These are phyloP conservation scores for Medicago arabica DNA, from an alignment of 306 rosid genomes.

Conservation along the genomic window DNA sequence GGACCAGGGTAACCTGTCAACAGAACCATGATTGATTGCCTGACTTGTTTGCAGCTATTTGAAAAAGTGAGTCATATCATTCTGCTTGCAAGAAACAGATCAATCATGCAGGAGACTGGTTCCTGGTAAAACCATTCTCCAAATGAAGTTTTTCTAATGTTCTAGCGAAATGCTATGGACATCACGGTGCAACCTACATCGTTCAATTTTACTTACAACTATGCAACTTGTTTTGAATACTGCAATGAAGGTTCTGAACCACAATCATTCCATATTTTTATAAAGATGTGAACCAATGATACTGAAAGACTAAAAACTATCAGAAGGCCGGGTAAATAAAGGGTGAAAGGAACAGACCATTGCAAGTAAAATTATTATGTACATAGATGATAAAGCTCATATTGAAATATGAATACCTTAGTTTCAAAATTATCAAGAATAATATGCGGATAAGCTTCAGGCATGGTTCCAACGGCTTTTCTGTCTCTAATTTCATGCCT, in stretches of 20 bases:
- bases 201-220: neutral
- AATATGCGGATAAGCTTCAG: constrained; percentile 89
- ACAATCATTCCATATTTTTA: neutral
- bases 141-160: too few species aligned
- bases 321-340: constrained; percentile 8
- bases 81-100: too few species aligned
- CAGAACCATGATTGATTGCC: too few species aligned
- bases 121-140: too few species aligned
- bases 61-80: too few species aligned
- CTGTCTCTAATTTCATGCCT: constrained; percentile 91
- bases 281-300: constrained; percentile 5
- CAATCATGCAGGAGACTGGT: too few species aligned
- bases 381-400: constrained; percentile 18
- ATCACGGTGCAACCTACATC: neutral
- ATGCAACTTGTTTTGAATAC: neutral
- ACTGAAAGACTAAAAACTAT: neutral
- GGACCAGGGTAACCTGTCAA: too few species aligned
- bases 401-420: constrained; percentile 61
- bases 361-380: constrained; percentile 1
- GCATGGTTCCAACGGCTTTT: constrained; percentile 89
- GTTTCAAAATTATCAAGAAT: constrained; percentile 80
- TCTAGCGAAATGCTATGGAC: neutral
- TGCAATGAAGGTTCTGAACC: neutral
- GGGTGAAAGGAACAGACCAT: constrained; percentile 36
- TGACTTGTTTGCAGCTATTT: too few species aligned